Evolutionary conservation across 2,329 filamentous ascomycete genomes (phyloP).

Genomic region (Nemania abortiva): DNA sequence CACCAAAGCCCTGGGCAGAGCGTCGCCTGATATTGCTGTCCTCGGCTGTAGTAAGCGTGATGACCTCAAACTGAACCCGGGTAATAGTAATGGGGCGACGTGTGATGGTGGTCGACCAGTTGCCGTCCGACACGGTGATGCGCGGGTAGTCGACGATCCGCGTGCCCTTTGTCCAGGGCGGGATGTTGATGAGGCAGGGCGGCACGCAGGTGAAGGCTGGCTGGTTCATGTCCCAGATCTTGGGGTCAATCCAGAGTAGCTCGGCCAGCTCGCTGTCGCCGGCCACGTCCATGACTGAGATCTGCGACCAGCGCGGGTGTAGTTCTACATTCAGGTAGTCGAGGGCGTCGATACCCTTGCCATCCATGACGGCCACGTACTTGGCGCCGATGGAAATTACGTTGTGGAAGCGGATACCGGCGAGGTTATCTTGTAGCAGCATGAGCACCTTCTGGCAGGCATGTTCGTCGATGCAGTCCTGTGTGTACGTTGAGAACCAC

Average conservation of each 20-base stretch:
- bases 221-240: too few species aligned
- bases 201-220: too few species aligned
- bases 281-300: neutral
- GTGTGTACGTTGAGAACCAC: constrained; percentile 36
- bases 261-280: too few species aligned
- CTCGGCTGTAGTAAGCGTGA: neutral
- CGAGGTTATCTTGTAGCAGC: constrained; percentile 17
- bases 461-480: constrained; percentile 29
- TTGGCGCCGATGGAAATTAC: constrained; percentile 30
- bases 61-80: constrained; percentile 6
- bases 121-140: constrained; percentile 3
- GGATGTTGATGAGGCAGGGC: too few species aligned
- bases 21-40: constrained; percentile 1
- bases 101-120: constrained; percentile 21
- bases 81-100: constrained; percentile 1
- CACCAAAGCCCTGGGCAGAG: too few species aligned
- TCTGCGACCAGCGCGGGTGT: neutral
- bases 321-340: neutral
- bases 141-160: constrained; percentile 6
- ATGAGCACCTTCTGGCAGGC: constrained; percentile 31
- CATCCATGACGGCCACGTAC: constrained; percentile 26
- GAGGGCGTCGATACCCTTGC: neutral
- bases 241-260: too few species aligned
- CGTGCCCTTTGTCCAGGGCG: too few species aligned
- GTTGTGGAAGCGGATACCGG: constrained; percentile 23